Evolutionary conservation across 1,284 basidiomycete species (phyloP).

Genomic region (Heterobasidion parviporum): DNA sequence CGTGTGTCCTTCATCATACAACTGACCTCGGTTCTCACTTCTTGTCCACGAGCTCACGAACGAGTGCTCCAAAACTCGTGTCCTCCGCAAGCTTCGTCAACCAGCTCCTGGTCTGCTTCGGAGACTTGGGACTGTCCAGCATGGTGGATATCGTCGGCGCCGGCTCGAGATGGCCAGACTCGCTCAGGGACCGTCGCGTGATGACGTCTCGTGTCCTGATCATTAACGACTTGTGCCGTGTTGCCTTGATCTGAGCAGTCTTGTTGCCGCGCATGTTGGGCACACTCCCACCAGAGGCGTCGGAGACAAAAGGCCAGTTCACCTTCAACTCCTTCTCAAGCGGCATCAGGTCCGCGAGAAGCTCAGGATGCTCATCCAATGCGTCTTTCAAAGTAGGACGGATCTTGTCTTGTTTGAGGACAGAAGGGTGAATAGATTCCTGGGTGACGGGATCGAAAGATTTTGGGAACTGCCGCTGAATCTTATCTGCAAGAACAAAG

Average conservation of each 20-base stretch:
- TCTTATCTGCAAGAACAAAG: conserved; percentile 5
- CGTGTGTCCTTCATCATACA: not conserved
- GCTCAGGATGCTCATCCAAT: conserved; percentile 31
- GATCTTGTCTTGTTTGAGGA: conserved; percentile 34
- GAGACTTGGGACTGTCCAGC: not conserved
- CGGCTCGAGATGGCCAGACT: not conserved
- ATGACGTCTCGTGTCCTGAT: conserved; percentile 1
- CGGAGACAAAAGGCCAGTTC: conserved; percentile 32
- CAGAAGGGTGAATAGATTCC: conserved; percentile 56
- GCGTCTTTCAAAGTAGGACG: conserved; percentile 26
- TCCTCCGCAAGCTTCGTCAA: conserved; percentile 4
- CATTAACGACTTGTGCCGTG: conserved; percentile 3
- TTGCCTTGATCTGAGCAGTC: not conserved
- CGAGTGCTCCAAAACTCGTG: conserved; percentile 4
- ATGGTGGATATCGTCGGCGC: no score
- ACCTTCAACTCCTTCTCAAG: conserved; percentile 43
- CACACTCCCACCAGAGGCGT: not conserved
- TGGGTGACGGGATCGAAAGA: conserved; percentile 37
- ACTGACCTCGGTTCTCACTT: not conserved
- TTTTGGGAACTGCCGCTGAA: conserved; percentile 37
- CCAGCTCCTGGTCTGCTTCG: not conserved
- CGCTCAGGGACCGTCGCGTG: not conserved
- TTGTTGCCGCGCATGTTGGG: not conserved
- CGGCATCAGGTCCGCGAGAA: conserved; percentile 37
- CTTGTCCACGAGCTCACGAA: conserved; percentile 2